Conservation (phyloP, 177 flowering plant genomes). For the Vitis hybrid region DNA sequence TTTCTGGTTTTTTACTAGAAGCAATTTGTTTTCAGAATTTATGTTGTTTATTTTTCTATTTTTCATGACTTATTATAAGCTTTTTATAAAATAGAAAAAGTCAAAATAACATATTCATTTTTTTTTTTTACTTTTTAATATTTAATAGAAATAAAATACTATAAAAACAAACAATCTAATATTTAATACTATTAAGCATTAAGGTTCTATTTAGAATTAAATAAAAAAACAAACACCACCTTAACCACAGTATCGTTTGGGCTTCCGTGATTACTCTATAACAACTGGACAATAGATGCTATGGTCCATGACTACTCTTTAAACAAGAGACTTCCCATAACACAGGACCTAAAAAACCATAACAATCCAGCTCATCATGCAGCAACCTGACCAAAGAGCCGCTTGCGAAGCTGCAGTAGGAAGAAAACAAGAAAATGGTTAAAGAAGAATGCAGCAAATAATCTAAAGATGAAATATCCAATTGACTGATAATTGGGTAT, state of each 20-base stretch:
- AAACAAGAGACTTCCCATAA: neutral
- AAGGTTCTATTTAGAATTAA: rapidly evolving
- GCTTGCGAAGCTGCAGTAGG: slow-evolving; percentile 75
- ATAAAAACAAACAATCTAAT: too few species aligned
- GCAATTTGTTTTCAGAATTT: too few species aligned
- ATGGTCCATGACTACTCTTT: slow-evolving; percentile 3
- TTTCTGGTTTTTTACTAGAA: rapidly evolving
- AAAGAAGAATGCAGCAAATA: neutral
- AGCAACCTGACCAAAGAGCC: slow-evolving; percentile 50
- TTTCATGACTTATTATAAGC: too few species aligned
- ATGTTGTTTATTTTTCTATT: too few species aligned
- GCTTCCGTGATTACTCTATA: too few species aligned
- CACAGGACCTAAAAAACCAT: neutral
- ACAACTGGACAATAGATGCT: slow-evolving; percentile 1
- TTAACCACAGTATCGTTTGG: too few species aligned
- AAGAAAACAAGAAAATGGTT: neutral
- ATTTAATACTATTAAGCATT: too few species aligned
- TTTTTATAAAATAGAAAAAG: too few species aligned
- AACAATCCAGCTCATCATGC: slow-evolving; percentile 34
- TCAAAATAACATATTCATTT: too few species aligned
- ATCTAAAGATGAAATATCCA: neutral
- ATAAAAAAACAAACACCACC: too few species aligned
- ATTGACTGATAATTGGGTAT: neutral
- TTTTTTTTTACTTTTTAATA: too few species aligned
- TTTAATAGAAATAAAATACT: too few species aligned